Evolutionary conservation across 345 rosid genomes (phyloP), one percentile per base, ranked within the genome.

Genomic region (Raphanus sativus): DNA sequence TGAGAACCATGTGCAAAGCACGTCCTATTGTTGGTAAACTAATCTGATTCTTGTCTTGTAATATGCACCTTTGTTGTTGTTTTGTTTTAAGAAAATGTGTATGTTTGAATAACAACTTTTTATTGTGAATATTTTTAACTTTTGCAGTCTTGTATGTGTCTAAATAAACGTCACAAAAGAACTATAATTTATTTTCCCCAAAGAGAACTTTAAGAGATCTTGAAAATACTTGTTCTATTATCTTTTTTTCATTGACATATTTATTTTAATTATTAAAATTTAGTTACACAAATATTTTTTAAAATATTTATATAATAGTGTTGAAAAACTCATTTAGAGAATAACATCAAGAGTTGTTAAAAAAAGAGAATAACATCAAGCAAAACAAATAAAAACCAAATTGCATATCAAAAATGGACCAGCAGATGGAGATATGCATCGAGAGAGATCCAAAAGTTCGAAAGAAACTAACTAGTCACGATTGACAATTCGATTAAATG

Each of bases 1-100:
- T 50, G 56, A 50, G 56, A 50, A 50, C 56, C 56, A 50, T 50
- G 56, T 50, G 56, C 56, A 50, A 50, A 50, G 56, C 56, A 50
- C 56, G 56, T 50, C 56, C 56, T 21, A 50, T 50, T 50, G 56
- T 50, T 50, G 56, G 21, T 50, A 50, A 50, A 50, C 21, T 50
- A 21, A 50, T 50, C 4, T 50, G 15, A 50, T 50, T 21, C n/a
- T 50, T 0, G 55, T n/a, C 55, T 48, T 48, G 1, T 38, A 38
- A 38, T 0, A 38, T 38, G 8, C 45, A 48, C 16, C 55, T 48
- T 48, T n/a, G 17, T 48, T 45, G 52, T 45, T 48, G 55, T 48
- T n/a, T 45, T 45, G 5, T 45, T 45, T 45, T 42, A 3, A 4
- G n/a, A 48, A 48, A 48, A 48, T 4, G 5, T 48, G 55, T 48